Evolutionary conservation across 345 rosid species (phyloP), one percentile per base, ranked within the genome.

Genomic region (Brassica nigra): DNA sequence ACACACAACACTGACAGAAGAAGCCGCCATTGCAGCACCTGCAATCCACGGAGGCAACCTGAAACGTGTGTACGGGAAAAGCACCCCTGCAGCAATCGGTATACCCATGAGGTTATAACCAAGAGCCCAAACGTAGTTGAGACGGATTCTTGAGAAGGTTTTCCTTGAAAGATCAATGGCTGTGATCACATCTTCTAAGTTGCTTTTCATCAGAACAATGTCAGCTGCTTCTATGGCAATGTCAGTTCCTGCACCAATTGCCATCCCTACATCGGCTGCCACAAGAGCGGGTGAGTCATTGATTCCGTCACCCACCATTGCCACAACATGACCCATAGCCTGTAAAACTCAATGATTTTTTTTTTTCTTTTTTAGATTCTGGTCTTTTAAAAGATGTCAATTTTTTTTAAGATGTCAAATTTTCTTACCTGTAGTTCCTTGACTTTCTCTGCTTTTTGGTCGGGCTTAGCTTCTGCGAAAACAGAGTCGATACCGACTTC

Each of bases 231-330:
- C 99, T 59, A 92, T 94, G 2, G 99, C 97, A 2, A 94, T 91
- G 69, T 94, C 99, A 0, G 97, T 94, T 37, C 99, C 99, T 9
- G 99, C 99, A 2, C 97, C 97, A 4, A 94, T 94, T 0, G 99
- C 99, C 95, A 94, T 94, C 6, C 99, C 97, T 20, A 90, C 97
- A 33, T 94, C 95, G 27, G 99, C 97, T 8, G 95, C 95, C 37
- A 94, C 99, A 0, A 94, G 95, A 0, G 97, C 97, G 0, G 97
- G 97, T 0, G 99, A 92, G 84, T 95, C 99, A n/a, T 95, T 95
- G 16, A 95, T 89, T n/a, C 99, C 99, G 6, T 95, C 99, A 1
- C 99, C 99, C 34, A 95, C 97, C 99, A 95, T 95, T 59, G 94
- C 97, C 77, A 95, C 99, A 2, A 70, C 70, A 69, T 80, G 76